These are phyloP conservation scores for Epichloe gansuensis DNA, from an alignment of 2,329 filamentous ascomycete genomes.

Conservation along the genomic window DNA sequence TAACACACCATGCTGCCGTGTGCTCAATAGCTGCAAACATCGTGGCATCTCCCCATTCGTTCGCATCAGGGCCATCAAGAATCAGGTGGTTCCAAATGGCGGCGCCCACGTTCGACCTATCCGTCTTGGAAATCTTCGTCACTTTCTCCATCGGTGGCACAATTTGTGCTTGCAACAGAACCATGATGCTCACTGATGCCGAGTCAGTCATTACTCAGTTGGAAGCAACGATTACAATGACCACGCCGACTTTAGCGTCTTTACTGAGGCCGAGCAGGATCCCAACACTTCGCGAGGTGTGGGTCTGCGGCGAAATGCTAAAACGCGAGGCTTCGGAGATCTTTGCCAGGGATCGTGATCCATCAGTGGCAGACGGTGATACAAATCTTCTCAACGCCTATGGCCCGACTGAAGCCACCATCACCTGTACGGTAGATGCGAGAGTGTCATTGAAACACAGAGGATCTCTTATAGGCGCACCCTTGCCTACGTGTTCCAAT, in stretches of 20 bases:
- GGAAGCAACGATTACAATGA: constrained; percentile 24
- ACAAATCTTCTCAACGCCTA: constrained; percentile 15
- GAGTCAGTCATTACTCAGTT: constrained; percentile 14
- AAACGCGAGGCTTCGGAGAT: constrained; percentile 21
- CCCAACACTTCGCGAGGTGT: constrained; percentile 12
- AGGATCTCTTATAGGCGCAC: constrained; percentile 24
- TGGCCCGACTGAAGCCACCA: constrained; percentile 17
- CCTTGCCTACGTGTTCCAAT: constrained; percentile 22
- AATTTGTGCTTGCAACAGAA: constrained; percentile 20
- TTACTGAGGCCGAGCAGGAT: constrained; percentile 19
- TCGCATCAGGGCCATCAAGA: background rate
- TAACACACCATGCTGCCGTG: background rate
- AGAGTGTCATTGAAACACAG: constrained; percentile 12
- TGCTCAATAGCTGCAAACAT: background rate
- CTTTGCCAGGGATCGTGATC: constrained; percentile 12
- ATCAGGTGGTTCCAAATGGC: constrained; percentile 27
- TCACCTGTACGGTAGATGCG: constrained; percentile 12
- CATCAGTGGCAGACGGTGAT: background rate
- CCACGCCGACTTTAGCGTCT: constrained; percentile 25
- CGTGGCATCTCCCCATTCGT: background rate
- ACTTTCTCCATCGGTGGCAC: constrained; percentile 46
- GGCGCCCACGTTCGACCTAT: constrained; percentile 53
- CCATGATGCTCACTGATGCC: constrained; percentile 15
- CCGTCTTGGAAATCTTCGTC: constrained; percentile 75
- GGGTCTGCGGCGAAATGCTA: constrained; percentile 21